Conservation (phyloP, 148 eudicot species). For the Camellia granthamiana region DNA sequence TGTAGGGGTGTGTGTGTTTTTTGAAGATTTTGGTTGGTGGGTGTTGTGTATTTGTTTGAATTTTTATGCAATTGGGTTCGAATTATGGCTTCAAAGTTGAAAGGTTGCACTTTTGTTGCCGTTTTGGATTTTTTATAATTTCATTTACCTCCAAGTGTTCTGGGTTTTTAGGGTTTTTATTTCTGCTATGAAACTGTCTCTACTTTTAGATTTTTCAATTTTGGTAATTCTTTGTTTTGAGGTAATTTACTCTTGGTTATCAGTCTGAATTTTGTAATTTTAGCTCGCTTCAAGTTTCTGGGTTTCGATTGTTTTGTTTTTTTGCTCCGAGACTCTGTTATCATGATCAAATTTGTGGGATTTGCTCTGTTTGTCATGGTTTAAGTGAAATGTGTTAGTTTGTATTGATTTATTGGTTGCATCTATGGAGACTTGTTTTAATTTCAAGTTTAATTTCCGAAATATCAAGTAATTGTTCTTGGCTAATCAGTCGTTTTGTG, state of each 20-base stretch:
- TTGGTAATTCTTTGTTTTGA: no score
- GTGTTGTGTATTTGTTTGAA: no score
- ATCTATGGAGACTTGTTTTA: background rate
- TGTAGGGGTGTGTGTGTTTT: background rate
- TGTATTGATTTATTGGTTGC: no score
- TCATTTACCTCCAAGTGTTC: no score
- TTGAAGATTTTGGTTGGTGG: conserved; percentile 2
- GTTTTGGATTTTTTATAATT: no score
- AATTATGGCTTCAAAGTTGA: no score
- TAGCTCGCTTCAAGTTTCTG: background rate
- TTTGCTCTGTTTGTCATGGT: background rate
- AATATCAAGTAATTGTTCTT: background rate
- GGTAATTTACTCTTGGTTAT: no score
- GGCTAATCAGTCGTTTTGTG: background rate
- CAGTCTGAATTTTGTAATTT: background rate
- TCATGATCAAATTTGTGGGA: background rate
- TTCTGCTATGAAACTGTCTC: conserved; percentile 16
- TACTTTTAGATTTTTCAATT: no score
- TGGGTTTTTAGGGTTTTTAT: conserved; percentile 14
- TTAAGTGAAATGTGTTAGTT: background rate
- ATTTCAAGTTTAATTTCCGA: background rate
- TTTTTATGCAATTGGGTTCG: no score
- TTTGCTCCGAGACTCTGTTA: background rate
- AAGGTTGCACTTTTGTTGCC: no score
- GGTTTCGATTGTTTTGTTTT: no score